Conservation (phyloP, 1,139 yeast species). For the Ogataea hybrid region DNA sequence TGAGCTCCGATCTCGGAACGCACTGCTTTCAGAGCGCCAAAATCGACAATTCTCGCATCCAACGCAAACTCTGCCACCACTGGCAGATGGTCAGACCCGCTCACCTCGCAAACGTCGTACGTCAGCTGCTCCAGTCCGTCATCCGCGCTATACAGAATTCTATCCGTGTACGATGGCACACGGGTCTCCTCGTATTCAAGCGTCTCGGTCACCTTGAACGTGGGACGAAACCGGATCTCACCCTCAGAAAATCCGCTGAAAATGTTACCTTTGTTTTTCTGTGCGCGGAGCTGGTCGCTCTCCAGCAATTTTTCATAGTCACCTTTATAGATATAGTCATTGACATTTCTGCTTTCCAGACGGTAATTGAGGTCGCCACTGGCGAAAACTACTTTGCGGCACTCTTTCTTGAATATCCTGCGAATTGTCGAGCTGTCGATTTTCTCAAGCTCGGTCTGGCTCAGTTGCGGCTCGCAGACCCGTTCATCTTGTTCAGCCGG, state of each 20-base stretch:
- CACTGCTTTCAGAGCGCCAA: constrained; percentile 15
- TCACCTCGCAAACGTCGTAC: constrained; percentile 40
- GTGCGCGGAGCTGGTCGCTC: constrained; percentile 26
- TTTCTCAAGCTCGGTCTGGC: constrained; percentile 42
- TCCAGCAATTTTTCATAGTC: constrained; percentile 46
- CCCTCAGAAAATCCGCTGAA: constrained; percentile 66
- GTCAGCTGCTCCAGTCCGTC: constrained; percentile 39
- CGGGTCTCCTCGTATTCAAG: constrained; percentile 56
- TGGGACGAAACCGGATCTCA: constrained; percentile 65
- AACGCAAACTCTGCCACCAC: constrained; percentile 54
- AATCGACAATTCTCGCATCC: constrained; percentile 48
- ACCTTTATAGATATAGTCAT: constrained; percentile 32
- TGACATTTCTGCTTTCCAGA: constrained; percentile 34
- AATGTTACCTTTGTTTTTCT: constrained; percentile 49
- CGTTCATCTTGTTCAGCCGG: constrained; percentile 17
- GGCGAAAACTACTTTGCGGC: constrained; percentile 49
- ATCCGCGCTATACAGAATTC: constrained; percentile 48
- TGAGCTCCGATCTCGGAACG: constrained; percentile 15
- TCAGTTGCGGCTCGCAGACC: constrained; percentile 43
- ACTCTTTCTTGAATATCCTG: constrained; percentile 25
- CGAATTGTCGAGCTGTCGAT: constrained; percentile 38
- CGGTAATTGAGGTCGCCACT: constrained; percentile 80
- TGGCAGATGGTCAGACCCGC: constrained; percentile 74
- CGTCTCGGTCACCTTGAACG: constrained; percentile 60
- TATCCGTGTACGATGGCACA: constrained; percentile 79